phyloP scores from a whole-genome alignment of 73 alveolate species.

The Diophrys sp. region DNA sequence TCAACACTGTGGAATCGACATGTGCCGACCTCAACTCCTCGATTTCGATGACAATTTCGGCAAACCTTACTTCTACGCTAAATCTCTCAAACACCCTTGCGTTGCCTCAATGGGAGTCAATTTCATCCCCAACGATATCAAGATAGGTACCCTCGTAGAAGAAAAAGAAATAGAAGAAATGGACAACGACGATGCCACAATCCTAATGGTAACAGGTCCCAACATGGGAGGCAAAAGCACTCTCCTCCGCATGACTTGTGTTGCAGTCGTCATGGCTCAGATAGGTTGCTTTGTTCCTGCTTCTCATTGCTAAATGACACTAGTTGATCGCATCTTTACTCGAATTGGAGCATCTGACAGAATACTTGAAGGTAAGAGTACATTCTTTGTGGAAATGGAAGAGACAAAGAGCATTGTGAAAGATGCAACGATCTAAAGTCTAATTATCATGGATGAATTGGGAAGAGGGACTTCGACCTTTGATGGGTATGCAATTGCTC shows the following conservation, averaged over 20 bases:
- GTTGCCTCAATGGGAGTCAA: constrained; percentile 20
- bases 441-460: constrained; percentile 95
- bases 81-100: constrained; percentile 44
- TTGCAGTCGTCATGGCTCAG: constrained; percentile 89
- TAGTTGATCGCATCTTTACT: constrained; percentile 93
- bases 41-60: constrained; percentile 16
- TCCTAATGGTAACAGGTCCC: constrained; percentile 91
- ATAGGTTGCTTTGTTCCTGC: constrained; percentile 98
- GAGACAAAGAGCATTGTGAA: constrained; percentile 86
- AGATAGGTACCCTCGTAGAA: constrained; percentile 8
- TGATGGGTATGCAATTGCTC: constrained; percentile 96
- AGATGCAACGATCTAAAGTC: constrained; percentile 78
- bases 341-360: constrained; percentile 94
- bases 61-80: constrained; percentile 22
- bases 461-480: constrained; percentile 97
- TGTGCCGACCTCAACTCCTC: constrained; percentile 23
- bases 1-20: constrained; percentile 6
- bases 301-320: constrained; percentile 66
- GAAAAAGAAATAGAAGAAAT: not conserved
- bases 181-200: constrained; percentile 10
- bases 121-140: constrained; percentile 7
- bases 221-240: constrained; percentile 98
- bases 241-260: constrained; percentile 80
- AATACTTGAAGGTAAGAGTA: constrained; percentile 86
- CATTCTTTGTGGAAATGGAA: constrained; percentile 96